Evolutionary conservation across 2,329 filamentous ascomycete genomes (phyloP).

Genomic region (Acrodontium crateriforme): DNA sequence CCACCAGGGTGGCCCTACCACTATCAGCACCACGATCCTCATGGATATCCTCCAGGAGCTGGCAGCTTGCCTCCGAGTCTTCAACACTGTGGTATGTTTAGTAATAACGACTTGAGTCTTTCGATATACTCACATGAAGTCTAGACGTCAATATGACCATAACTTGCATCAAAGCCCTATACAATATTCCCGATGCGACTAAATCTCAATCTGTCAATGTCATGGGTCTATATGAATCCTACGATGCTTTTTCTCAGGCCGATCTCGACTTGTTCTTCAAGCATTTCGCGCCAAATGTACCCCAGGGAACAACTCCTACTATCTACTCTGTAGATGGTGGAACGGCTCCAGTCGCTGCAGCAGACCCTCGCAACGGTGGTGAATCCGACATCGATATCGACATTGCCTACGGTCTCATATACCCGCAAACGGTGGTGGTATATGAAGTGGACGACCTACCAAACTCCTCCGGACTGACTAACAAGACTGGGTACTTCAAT

Average conservation of each 20-base stretch:
- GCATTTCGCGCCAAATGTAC: constrained; percentile 14
- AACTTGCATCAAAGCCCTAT: constrained; percentile 28
- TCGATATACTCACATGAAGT: too few relatives aligned
- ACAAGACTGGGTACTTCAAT: constrained; percentile 5
- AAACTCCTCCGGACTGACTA: background rate
- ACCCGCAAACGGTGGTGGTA: constrained; percentile 10
- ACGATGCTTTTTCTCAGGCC: constrained; percentile 6
- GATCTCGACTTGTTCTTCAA: constrained; percentile 22
- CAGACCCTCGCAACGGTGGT: constrained; percentile 3
- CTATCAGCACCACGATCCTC: too few relatives aligned
- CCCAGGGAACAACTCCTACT: constrained; percentile 12
- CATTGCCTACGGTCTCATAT: constrained; percentile 7
- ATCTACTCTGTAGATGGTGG: constrained; percentile 12
- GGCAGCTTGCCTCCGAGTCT: constrained; percentile 7
- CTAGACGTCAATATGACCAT: constrained; percentile 26
- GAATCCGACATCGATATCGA: constrained; percentile 11
- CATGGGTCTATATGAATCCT: constrained; percentile 8
- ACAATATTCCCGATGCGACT: constrained; percentile 33
- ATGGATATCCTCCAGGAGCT: constrained; percentile 2
- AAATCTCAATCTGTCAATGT: too few relatives aligned
- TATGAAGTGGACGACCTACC: constrained; percentile 10
- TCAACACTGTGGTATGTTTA: constrained; percentile 8
- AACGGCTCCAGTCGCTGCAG: constrained; percentile 18
- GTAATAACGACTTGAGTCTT: too few relatives aligned
- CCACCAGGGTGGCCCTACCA: too few relatives aligned